phyloP scores from a whole-genome alignment of 371 early-diverging fungal species.

The Mortierella sp. region DNA sequence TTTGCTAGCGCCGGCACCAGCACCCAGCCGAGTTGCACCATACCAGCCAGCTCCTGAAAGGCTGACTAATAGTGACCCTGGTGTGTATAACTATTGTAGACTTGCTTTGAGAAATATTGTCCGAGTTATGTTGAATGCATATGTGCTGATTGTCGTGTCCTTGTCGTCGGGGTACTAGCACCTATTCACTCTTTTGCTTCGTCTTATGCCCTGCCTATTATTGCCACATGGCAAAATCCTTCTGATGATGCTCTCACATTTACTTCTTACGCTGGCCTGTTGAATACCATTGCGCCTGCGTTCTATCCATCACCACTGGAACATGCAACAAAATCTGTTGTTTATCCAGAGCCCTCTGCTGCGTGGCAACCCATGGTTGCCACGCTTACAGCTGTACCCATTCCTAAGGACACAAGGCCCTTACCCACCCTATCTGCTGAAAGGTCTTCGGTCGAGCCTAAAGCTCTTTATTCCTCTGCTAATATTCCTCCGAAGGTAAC shows the following conservation, averaged over 20 bases:
- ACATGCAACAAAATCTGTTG: not conserved
- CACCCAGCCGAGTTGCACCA: not conserved
- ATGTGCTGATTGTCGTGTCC: not conserved
- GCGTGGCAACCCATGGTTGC: not conserved
- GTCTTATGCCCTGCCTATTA: not conserved
- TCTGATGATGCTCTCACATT: constrained; percentile 34
- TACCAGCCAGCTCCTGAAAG: not conserved
- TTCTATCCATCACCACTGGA: constrained; percentile 19
- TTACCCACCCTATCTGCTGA: not conserved
- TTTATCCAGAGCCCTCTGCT: not conserved
- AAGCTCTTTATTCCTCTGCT: not conserved
- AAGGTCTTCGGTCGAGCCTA: not conserved
- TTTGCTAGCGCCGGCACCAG: not conserved
- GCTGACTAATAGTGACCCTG: not conserved
- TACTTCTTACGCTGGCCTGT: constrained; percentile 41
- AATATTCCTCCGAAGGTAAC: not conserved
- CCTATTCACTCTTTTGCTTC: not conserved
- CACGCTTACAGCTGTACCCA: not conserved
- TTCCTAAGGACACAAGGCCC: not conserved
- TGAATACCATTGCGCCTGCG: constrained; percentile 31
- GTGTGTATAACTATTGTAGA: not conserved
- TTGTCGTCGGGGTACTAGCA: not conserved
- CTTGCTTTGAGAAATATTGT: not conserved
- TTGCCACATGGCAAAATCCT: constrained; percentile 12
- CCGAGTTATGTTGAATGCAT: not conserved